Evolutionary conservation across 23 red algal genomes (phyloP).

Genomic region (Gracilaria domingensis): DNA sequence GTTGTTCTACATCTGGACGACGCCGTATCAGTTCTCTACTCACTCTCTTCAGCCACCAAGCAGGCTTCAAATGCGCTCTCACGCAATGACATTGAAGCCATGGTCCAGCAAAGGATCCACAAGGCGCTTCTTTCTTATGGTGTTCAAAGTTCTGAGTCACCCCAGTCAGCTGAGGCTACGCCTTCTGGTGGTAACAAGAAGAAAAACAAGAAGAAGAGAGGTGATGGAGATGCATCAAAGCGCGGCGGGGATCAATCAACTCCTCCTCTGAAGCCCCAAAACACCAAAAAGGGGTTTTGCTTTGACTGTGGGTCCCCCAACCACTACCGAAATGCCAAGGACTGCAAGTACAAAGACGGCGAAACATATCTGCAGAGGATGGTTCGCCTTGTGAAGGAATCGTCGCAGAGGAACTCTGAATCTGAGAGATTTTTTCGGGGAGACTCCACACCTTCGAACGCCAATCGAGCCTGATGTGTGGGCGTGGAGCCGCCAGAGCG

Average conservation of each 20-base stretch:
- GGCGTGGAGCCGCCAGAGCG: not conserved
- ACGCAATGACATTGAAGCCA: not conserved
- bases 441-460: conserved; percentile 37
- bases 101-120: conserved; percentile 2
- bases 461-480: not conserved
- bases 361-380: not conserved
- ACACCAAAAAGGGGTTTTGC: not conserved
- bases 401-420: not conserved
- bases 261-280: too few relatives aligned
- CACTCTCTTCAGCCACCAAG: not conserved
- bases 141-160: not conserved
- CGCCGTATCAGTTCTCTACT: conserved; percentile 18
- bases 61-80: not conserved
- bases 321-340: not conserved
- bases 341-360: too few relatives aligned
- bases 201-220: not conserved
- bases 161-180: not conserved
- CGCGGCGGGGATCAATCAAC: too few relatives aligned
- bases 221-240: too few relatives aligned
- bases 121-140: not conserved
- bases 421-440: conserved; percentile 9
- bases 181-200: not conserved
- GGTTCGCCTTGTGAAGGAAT: not conserved
- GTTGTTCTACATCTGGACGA: conserved; percentile 9
- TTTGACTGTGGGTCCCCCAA: conserved; percentile 6